These are phyloP conservation scores for Rhizophora apiculata DNA, from an alignment of 345 rosid genomes.

Conservation along the genomic window DNA sequence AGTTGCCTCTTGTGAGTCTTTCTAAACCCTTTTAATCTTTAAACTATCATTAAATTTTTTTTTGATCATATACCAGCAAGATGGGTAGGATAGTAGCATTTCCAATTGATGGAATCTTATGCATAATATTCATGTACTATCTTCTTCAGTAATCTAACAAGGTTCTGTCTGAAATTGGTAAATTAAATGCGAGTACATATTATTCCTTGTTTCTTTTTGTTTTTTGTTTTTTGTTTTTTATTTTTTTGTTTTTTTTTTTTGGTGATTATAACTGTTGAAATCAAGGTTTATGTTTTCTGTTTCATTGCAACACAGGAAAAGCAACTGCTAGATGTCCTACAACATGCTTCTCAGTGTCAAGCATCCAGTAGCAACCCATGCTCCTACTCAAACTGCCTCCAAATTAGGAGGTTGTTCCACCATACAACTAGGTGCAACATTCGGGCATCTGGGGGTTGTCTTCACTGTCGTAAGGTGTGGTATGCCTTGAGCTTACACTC, in stretches of 20 bases:
- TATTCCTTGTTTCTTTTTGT: neutral
- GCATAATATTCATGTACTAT: neutral
- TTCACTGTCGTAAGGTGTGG: constrained; percentile 26
- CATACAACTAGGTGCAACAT: constrained; percentile 35
- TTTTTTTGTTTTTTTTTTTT: neutral
- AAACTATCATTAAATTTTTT: neutral
- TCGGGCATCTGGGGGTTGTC: constrained; percentile 27
- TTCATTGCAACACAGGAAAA: constrained; percentile 21
- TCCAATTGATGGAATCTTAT: neutral
- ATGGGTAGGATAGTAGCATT: neutral
- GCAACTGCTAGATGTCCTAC: constrained; percentile 30
- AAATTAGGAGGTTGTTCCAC: constrained; percentile 29
- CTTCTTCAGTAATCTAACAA: neutral
- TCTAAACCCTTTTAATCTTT: neutral
- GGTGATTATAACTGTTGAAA: neutral
- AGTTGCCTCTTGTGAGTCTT: constrained; percentile 7
- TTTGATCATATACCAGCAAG: neutral
- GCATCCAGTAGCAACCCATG: constrained; percentile 21
- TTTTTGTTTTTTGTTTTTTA: no score
- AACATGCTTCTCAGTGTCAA: constrained; percentile 39
- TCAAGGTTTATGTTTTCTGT: neutral
- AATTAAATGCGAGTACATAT: neutral
- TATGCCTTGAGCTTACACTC: constrained; percentile 30
- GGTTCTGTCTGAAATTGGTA: neutral
- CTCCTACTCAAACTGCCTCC: constrained; percentile 35